phyloP scores from a whole-genome alignment of 352 stramenopile species.

The Lagenidium giganteum region DNA sequence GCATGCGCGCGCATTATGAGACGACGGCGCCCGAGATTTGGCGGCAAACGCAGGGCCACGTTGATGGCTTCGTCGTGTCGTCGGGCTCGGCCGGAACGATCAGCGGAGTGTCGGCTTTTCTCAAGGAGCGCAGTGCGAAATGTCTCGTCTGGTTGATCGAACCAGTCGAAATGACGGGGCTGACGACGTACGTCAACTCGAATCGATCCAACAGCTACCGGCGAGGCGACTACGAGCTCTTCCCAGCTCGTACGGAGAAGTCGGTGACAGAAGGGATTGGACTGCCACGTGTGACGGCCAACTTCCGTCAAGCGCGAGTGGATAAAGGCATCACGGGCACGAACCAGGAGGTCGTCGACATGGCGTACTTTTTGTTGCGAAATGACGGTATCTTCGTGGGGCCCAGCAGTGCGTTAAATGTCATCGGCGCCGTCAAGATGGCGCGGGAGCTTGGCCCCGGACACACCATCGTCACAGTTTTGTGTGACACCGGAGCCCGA shows the following conservation, averaged over 20 bases:
- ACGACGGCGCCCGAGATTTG: conserved; percentile 81
- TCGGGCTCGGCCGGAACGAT: conserved; percentile 78
- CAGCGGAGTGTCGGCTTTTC: conserved; percentile 61
- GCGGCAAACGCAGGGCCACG: conserved; percentile 63
- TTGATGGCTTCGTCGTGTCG: conserved; percentile 77
- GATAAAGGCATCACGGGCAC: conserved; percentile 81
- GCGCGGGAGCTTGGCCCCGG: conserved; percentile 68
- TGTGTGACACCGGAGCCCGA: no score
- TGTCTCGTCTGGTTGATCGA: conserved; percentile 70
- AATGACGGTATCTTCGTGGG: conserved; percentile 77
- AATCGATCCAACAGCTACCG: no score
- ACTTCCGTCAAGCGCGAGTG: conserved; percentile 63
- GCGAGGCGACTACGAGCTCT: no score
- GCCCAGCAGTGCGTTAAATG: conserved; percentile 54
- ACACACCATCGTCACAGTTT: conserved; percentile 82
- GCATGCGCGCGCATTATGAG: no score
- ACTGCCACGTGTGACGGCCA: conserved; percentile 57
- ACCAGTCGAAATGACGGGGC: no score
- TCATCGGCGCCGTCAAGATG: conserved; percentile 64
- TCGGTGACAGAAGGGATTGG: conserved; percentile 67
- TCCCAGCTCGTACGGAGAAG: no score
- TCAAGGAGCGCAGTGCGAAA: conserved; percentile 72
- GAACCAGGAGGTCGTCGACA: conserved; percentile 65
- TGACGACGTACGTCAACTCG: no score
- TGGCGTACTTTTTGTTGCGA: conserved; percentile 65